Percentiles rank a stretch among this genome's conserved stretches.
Evolutionary conservation across 2,329 filamentous ascomycete species (phyloP).

Genomic region (Talaromyces sp.): DNA sequence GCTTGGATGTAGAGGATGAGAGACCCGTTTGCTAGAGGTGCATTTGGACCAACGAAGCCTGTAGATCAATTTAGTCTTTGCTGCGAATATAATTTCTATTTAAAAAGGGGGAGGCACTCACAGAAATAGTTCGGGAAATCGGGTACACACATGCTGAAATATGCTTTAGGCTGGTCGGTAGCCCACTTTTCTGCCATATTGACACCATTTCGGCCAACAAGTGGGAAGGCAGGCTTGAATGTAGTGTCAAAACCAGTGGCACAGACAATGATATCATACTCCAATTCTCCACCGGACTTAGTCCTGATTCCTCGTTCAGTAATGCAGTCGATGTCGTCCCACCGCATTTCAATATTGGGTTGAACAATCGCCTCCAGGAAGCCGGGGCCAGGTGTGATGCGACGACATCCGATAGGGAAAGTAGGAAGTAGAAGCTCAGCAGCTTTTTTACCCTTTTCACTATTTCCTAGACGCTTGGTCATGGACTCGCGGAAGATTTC

Average conservation of each 20-base stretch:
- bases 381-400: background rate
- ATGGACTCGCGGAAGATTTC: conserved; percentile 10
- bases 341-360: background rate
- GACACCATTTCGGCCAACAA: background rate
- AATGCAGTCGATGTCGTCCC: background rate
- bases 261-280: background rate
- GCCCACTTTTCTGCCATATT: background rate
- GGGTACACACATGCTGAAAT: background rate
- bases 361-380: background rate
- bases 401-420: conserved; percentile 10
- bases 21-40: background rate
- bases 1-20: background rate
- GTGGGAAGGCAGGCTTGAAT: background rate
- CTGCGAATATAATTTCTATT: no score
- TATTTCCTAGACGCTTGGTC: conserved; percentile 4
- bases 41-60: background rate
- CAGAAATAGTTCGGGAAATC: background rate
- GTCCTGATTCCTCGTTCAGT: background rate
- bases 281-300: background rate
- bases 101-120: background rate
- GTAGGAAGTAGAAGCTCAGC: background rate
- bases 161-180: background rate
- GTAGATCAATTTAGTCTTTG: no score
- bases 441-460: conserved; percentile 3
- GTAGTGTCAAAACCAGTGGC: conserved; percentile 5